Conservation (phyloP, 2,329 filamentous ascomycete species). For the Alternaria brassicicola region DNA sequence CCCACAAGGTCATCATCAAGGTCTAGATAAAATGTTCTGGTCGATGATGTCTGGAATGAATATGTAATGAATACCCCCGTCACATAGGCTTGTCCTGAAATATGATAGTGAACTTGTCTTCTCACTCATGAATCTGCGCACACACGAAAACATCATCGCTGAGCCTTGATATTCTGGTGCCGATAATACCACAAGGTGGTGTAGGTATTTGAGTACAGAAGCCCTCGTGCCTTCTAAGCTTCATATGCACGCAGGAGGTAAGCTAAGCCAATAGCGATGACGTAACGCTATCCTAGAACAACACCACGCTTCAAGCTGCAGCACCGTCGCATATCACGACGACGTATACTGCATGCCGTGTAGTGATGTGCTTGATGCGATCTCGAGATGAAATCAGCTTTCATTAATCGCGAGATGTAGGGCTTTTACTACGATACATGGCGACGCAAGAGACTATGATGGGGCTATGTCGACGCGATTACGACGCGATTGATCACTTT, state of each 20-base stretch:
- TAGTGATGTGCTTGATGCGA: not conserved
- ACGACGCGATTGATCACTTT: not conserved
- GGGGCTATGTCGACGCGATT: not conserved
- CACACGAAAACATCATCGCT: not conserved
- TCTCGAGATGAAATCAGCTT: no score
- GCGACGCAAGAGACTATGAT: not conserved
- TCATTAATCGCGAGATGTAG: not conserved
- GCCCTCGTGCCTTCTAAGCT: not conserved
- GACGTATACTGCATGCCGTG: not conserved
- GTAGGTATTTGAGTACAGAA: not conserved
- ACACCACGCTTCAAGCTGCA: not conserved
- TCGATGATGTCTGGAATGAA: not conserved
- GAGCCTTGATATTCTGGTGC: no score
- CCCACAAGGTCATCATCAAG: conserved; percentile 52
- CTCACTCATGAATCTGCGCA: not conserved
- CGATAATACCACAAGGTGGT: not conserved
- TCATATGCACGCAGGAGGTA: not conserved
- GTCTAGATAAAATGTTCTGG: not conserved
- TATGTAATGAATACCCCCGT: not conserved
- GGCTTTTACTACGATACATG: not conserved
- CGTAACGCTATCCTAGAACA: not conserved
- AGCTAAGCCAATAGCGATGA: not conserved
- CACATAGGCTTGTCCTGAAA: not conserved
- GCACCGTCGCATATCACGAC: not conserved
- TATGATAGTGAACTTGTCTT: not conserved